These are phyloP conservation scores for Mortierella sp. DNA, from an alignment of 371 early-diverging fungal genomes.

Conservation along the genomic window DNA sequence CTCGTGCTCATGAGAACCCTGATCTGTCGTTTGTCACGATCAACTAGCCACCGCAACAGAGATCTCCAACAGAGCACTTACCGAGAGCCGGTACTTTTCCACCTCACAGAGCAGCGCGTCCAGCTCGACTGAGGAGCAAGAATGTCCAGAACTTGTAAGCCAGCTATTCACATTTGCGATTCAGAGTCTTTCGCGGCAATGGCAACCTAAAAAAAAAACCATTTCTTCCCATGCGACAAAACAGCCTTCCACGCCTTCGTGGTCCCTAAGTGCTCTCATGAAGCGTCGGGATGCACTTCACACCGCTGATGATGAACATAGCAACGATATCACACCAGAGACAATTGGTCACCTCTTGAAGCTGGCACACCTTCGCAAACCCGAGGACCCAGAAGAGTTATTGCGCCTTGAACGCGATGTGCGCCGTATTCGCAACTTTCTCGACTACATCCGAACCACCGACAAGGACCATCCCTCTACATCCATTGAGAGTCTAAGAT, in stretches of 20 bases:
- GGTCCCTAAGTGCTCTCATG: slow-evolving; percentile 41
- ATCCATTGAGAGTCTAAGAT: slow-evolving; percentile 18
- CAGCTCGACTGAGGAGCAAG: slow-evolving; percentile 2
- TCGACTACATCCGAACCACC: slow-evolving; percentile 26
- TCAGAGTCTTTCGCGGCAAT: neutral
- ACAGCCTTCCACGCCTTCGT: slow-evolving; percentile 40
- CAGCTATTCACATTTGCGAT: no score
- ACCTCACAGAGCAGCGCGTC: no score
- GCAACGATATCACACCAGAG: slow-evolving; percentile 31
- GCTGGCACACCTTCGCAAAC: slow-evolving; percentile 33
- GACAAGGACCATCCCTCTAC: slow-evolving; percentile 1
- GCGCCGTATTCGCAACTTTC: slow-evolving; percentile 38
- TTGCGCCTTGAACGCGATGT: slow-evolving; percentile 29
- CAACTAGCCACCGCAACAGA: no score
- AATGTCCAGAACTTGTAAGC: slow-evolving; percentile 25
- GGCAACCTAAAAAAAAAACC: no score
- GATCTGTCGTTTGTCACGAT: no score
- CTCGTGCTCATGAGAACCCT: no score
- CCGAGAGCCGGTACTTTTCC: no score
- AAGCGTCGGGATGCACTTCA: slow-evolving; percentile 11
- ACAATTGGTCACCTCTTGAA: slow-evolving; percentile 29
- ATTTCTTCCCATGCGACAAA: no score
- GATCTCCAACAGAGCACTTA: no score
- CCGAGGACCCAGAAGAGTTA: slow-evolving; percentile 24
- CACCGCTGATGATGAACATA: slow-evolving; percentile 2